These are phyloP conservation scores for Microascus cirrosus DNA, from an alignment of 2,329 filamentous ascomycete genomes.

Conservation along the genomic window DNA sequence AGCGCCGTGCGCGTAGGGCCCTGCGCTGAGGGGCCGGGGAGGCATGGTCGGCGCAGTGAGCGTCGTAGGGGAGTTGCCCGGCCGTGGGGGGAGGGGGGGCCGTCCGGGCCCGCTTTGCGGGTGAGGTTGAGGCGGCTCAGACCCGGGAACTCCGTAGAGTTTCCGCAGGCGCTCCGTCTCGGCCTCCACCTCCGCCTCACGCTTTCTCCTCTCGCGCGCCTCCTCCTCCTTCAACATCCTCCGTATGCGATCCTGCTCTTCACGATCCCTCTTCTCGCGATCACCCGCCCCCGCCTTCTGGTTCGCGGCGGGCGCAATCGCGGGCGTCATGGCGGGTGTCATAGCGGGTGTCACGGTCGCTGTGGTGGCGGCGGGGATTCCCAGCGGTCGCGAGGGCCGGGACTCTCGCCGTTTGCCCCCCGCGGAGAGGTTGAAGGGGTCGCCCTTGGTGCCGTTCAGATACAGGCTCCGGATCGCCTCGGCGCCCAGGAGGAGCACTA, in stretches of 20 bases:
- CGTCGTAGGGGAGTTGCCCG: not conserved
- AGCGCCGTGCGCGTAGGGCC: slow-evolving; percentile 16
- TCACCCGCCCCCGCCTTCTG: not conserved
- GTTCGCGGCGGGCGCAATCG: slow-evolving; percentile 3
- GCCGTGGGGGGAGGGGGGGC: slow-evolving; percentile 16
- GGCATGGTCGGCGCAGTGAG: slow-evolving; percentile 4
- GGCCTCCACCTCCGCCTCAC: slow-evolving; percentile 52
- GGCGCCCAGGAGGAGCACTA: slow-evolving; percentile 57
- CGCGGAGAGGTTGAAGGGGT: slow-evolving; percentile 65
- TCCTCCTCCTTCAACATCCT: slow-evolving; percentile 53
- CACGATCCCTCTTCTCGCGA: slow-evolving; percentile 40
- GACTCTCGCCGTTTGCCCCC: slow-evolving; percentile 21
- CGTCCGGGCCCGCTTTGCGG: slow-evolving; percentile 10
- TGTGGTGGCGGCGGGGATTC: slow-evolving; percentile 12
- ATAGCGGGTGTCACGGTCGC: slow-evolving; percentile 28
- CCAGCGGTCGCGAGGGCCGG: slow-evolving; percentile 16
- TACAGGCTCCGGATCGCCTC: slow-evolving; percentile 57
- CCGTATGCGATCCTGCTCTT: slow-evolving; percentile 44
- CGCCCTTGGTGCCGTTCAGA: slow-evolving; percentile 46
- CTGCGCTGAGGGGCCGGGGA: slow-evolving; percentile 38
- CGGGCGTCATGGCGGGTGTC: slow-evolving; percentile 10
- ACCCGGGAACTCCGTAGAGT: slow-evolving; percentile 49
- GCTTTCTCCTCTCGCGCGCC: slow-evolving; percentile 44
- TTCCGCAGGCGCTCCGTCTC: slow-evolving; percentile 74
- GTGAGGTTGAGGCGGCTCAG: slow-evolving; percentile 7